A percentile compares a stretch with the other conserved stretches of the same genome.
These are phyloP conservation scores for Datura wrightii DNA, from an alignment of 257 asterid species.

Conservation along the genomic window DNA sequence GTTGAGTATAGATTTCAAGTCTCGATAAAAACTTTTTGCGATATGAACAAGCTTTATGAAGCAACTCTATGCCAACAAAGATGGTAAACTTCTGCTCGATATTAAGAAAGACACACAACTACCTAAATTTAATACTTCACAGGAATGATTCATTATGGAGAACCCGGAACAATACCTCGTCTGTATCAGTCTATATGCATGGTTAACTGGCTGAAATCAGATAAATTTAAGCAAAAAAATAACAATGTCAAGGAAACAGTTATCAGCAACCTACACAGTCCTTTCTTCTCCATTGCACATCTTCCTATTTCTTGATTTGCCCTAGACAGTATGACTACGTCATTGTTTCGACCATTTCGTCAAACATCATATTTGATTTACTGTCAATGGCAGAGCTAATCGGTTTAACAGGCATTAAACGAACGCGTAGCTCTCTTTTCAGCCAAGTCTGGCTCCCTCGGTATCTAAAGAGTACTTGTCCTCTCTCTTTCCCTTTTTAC, in stretches of 20 bases:
- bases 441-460: not conserved
- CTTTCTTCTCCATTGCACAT: not conserved
- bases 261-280: not conserved
- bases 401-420: not conserved
- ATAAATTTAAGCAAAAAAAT: not conserved
- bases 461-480: not conserved
- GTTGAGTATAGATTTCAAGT: not conserved
- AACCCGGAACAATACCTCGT: not conserved
- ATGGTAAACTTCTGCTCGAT: not conserved
- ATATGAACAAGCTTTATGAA: conserved; percentile 16
- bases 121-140: not conserved
- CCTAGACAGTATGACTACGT: not conserved
- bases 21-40: not conserved
- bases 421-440: conserved; percentile 10
- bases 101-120: not conserved
- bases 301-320: not conserved
- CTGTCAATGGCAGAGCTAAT: not conserved
- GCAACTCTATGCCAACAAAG: not conserved
- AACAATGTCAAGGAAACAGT: not conserved
- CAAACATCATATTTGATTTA: not conserved
- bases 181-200: not conserved
- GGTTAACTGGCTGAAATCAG: not conserved
- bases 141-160: not conserved
- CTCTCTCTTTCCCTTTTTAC: conserved; percentile 11
- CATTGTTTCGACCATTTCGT: not conserved